phyloP scores from a whole-genome alignment of 2,329 filamentous ascomycete genomes.

The Colletotrichum lupini region DNA sequence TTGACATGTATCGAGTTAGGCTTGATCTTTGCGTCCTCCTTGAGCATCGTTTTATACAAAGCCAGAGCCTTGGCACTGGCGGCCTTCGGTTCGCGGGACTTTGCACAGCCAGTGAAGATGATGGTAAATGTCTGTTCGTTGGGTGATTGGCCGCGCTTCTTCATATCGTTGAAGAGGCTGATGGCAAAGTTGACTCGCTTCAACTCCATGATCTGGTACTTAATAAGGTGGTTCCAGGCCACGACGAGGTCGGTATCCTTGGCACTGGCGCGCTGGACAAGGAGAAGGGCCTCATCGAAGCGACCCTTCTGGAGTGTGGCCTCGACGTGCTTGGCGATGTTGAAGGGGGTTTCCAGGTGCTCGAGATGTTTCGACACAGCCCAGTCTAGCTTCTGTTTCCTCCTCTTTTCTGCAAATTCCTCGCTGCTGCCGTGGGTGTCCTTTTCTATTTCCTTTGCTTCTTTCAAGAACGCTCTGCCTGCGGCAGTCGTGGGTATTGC shows the following conservation, averaged over 20 bases:
- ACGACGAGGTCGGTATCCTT: slow-evolving; percentile 73
- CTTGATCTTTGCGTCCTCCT: slow-evolving; percentile 67
- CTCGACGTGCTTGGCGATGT: slow-evolving; percentile 76
- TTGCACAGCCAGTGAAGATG: slow-evolving; percentile 79
- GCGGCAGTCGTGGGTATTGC: not conserved
- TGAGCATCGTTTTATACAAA: slow-evolving; percentile 81
- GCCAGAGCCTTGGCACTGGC: slow-evolving; percentile 76
- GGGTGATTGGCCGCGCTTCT: slow-evolving; percentile 86
- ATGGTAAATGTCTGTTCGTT: slow-evolving; percentile 87
- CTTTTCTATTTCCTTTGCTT: not conserved
- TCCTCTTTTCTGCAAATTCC: slow-evolving; percentile 36
- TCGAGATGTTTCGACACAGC: slow-evolving; percentile 66
- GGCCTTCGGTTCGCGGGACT: slow-evolving; percentile 65
- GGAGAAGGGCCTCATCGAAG: slow-evolving; percentile 73
- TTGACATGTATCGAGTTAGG: slow-evolving; percentile 88
- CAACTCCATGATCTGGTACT: slow-evolving; percentile 72
- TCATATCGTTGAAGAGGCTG: slow-evolving; percentile 98
- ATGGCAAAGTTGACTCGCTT: slow-evolving; percentile 71
- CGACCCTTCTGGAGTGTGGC: slow-evolving; percentile 68
- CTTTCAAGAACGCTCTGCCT: not conserved
- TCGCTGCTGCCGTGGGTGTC: not conserved
- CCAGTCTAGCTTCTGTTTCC: slow-evolving; percentile 45
- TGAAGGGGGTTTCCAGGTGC: slow-evolving; percentile 76
- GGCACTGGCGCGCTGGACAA: slow-evolving; percentile 75
- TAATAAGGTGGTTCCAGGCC: slow-evolving; percentile 89